Base-by-base conservation (phyloP, 495 filamentous ascomycete genomes). In the Hypoxylon lienhwacheense region DNA sequence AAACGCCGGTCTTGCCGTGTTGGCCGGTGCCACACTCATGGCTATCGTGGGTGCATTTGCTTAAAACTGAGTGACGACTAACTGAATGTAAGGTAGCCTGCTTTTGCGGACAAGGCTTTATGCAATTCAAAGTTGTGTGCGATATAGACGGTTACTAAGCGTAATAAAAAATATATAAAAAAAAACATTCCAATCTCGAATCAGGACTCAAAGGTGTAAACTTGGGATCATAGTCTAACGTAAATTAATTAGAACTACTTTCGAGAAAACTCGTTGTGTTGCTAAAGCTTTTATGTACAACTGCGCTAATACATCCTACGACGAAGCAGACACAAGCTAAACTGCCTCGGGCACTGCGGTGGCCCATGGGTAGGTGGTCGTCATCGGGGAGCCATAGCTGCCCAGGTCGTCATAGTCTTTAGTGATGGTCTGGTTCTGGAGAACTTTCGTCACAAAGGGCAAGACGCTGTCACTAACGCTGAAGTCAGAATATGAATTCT, bases 41-140 rank as follows among this genome's bases (percentile, higher is more conserved):
- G 85, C 90, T 32, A 71, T 90, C 24, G 90, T 96, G 0, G 92
- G 92, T 6, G 92, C 90, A 26, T 95, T 90, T 80, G 91, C 91
- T 31, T 96, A 51, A 68, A 47, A 17, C 17, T 26, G 21, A 11
- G 14, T 35, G n/a, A 32, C 17, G 22, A 35, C 32, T 19, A 52
- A 19, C 26, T 39, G 1, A 19, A 29, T 49, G 15, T 49, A 16
- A 35, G 39, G 33, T 35, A 17, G 35, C 5, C n/a, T 49, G 56
- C 56, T 49, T 60, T 55, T 22, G 28, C 26, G 45, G 56, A 42
- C 22, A 32, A 8, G 48, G 35, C 15, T 39, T 17, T 19, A 12
- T 47, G 1, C 17, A 7, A 42, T 12, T 37, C 8, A 7, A n/a
- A 17, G 49, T n/a, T n/a, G n/a, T n/a, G 24, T 11, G 21, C 37